Evolutionary conservation across 78 protist species (phyloP), one percentile per base, ranked within the genome.

Genomic region (Chrysochromulina tobinii): DNA sequence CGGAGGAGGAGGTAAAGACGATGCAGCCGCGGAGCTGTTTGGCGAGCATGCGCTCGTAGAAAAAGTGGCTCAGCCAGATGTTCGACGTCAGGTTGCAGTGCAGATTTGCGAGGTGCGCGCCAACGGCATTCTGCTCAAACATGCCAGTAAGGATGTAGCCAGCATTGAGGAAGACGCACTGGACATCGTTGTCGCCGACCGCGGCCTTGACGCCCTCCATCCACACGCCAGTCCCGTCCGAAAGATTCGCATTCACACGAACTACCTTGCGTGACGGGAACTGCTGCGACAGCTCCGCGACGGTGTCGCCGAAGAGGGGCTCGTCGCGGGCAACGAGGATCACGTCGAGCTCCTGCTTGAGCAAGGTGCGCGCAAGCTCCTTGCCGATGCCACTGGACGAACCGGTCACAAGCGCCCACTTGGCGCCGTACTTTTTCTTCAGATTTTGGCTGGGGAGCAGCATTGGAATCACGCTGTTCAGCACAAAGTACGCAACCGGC

Each of bases 381-480:
- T 64, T 38, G 58, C 94, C 94, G 72, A 92, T 58, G 27, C 94
- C 94, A 9, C 81, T 59, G 25, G 83, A 59, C 58, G 91, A 11
- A 51, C 94, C 94, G 27, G 94, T 92, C 18, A 92, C 92, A 21
- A 92, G 83, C 51, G 87, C 94, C 94, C 94, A 92, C 27, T 14
- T 0, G 9, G 88, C 61, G 17, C 25, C 4, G 92, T 89, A 89
- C 61, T 53, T 48, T 67, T 54, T 81, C 48, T 4, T 18, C 23
- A 81, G 64, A 53, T 81, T 48, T 2, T 81, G 21, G n/a, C 18
- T 1, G 21, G 14, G 21, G 27, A 75, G 57, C 59, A 75, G 6
- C 23, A 38, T 1, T 15, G 25, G 59, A 57, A 75, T 38, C 79
- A 69, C 27, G 25, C n/a, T 17, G 17, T 15, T 23, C 27, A 68